Evolutionary conservation across 192 early-diverging fungal species (phyloP).

Genomic region (Coemansia biformis): DNA sequence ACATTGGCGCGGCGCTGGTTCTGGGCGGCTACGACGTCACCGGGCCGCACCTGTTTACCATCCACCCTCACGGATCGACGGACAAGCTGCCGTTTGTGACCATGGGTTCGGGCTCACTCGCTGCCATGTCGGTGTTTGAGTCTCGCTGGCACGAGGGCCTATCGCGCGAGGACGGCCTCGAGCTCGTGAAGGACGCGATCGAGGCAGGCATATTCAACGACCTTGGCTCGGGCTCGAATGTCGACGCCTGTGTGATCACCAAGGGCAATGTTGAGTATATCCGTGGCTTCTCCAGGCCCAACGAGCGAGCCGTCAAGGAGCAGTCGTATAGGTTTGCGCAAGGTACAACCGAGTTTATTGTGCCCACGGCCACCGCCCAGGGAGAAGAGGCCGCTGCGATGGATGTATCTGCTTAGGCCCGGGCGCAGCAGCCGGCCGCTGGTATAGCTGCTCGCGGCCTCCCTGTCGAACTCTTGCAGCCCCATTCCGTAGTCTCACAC

Average conservation of each 20-base stretch:
- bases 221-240: constrained; percentile 94
- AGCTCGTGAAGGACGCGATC: constrained; percentile 88
- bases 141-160: constrained; percentile 72
- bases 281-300: constrained; percentile 80
- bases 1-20: constrained; percentile 90
- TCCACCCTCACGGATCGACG: constrained; percentile 91
- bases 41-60: constrained; percentile 86
- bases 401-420: constrained; percentile 43
- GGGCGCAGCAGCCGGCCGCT: too few species aligned
- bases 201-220: constrained; percentile 99
- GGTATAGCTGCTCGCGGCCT: not conserved
- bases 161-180: constrained; percentile 82
- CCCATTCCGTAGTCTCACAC: too few species aligned
- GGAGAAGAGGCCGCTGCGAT: constrained; percentile 26
- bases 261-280: constrained; percentile 78
- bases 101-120: constrained; percentile 92
- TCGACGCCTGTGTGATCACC: constrained; percentile 90
- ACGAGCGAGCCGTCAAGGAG: constrained; percentile 82
- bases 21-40: constrained; percentile 88
- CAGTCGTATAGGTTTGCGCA: constrained; percentile 69
- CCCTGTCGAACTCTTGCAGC: not conserved
- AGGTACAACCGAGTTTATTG: constrained; percentile 43
- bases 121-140: constrained; percentile 96
- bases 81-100: constrained; percentile 95
- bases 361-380: not conserved